These are phyloP conservation scores for Sicyos baderoa DNA, from an alignment of 306 rosid genomes.

Conservation along the genomic window DNA sequence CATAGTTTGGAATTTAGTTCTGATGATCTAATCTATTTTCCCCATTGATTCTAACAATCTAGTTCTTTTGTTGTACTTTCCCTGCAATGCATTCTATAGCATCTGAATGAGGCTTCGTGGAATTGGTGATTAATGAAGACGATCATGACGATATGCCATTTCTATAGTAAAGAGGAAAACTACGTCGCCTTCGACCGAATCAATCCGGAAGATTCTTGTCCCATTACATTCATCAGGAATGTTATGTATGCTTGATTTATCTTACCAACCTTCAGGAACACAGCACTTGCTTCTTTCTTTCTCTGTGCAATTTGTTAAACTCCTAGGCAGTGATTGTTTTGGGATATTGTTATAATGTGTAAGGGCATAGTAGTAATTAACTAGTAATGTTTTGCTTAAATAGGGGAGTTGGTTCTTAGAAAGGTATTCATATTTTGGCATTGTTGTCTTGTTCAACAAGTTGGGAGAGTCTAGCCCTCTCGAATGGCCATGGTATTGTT, in stretches of 20 bases:
- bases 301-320: constrained; percentile 24
- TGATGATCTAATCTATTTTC: neutral
- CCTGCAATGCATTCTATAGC: constrained; percentile 26
- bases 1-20: neutral
- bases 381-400: too few species aligned
- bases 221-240: constrained; percentile 60
- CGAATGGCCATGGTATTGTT: too few species aligned
- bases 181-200: constrained; percentile 61
- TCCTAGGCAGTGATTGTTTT: too few species aligned
- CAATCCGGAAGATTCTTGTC: constrained; percentile 62
- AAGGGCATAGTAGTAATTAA: too few species aligned
- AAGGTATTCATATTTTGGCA: too few species aligned
- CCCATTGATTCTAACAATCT: neutral
- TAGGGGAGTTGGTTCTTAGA: too few species aligned
- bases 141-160: constrained; percentile 83
- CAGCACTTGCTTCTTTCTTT: constrained; percentile 22
- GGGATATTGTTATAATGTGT: too few species aligned
- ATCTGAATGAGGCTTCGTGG: constrained; percentile 83
- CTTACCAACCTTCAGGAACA: constrained; percentile 26
- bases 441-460: too few species aligned
- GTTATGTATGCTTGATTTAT: constrained; percentile 66
- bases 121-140: constrained; percentile 92
- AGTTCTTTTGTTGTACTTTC: constrained; percentile 6
- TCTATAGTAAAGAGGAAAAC: constrained; percentile 59
- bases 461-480: too few species aligned